These are phyloP conservation scores for Gaultheria prostrata DNA, from an alignment of 148 eudicot genomes.

Conservation along the genomic window DNA sequence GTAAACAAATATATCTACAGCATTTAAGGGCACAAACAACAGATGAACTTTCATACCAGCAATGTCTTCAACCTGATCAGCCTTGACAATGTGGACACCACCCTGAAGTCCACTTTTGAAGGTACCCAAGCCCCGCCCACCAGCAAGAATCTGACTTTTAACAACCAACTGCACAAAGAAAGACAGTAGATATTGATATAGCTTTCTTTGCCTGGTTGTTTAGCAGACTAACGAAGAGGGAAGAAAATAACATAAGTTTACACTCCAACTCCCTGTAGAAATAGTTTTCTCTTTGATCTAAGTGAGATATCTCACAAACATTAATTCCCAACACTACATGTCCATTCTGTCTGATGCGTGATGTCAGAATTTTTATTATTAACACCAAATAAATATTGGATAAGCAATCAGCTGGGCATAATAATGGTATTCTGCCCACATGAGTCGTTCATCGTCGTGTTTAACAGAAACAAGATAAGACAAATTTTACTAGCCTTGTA, in stretches of 20 bases:
- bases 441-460: not conserved
- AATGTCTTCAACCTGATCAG: conserved; percentile 65
- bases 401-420: conserved; percentile 6
- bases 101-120: conserved; percentile 88
- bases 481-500: not conserved
- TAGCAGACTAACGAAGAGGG: not conserved
- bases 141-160: conserved; percentile 96
- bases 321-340: not conserved
- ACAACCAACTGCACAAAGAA: conserved; percentile 72
- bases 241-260: not conserved
- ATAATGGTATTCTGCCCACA: not conserved
- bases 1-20: not conserved
- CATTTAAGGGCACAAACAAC: conserved; percentile 1
- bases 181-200: conserved; percentile 11
- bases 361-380: no score
- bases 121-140: conserved; percentile 94
- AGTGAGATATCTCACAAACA: not conserved
- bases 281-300: not conserved
- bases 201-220: not conserved
- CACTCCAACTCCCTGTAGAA: not conserved
- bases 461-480: not conserved
- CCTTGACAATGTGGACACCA: conserved; percentile 91
- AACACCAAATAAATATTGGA: not conserved
- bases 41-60: conserved; percentile 51
- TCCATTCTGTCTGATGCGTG: not conserved